phyloP scores from a whole-genome alignment of 1,284 basidiomycete genomes.

The Leccinum subatratum region DNA sequence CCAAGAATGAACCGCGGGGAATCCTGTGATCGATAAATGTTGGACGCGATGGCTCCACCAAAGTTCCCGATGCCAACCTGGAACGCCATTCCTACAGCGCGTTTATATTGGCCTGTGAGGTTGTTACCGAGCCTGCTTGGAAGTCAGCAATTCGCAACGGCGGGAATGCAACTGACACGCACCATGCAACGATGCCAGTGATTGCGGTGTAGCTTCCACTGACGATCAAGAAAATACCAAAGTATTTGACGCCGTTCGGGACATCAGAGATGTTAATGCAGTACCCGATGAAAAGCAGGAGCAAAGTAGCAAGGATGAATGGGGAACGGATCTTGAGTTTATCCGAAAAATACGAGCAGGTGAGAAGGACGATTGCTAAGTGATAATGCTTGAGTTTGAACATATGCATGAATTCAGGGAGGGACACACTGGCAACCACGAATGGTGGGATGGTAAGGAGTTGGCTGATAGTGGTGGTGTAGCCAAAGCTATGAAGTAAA shows the following conservation, averaged over 20 bases:
- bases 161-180: background rate
- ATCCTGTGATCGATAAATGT: constrained; percentile 56
- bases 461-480: constrained; percentile 53
- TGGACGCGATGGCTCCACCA: constrained; percentile 38
- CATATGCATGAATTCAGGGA: background rate
- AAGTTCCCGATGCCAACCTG: constrained; percentile 46
- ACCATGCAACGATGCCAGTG: constrained; percentile 67
- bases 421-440: constrained; percentile 50
- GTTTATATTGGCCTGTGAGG: constrained; percentile 46
- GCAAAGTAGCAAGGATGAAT: constrained; percentile 54
- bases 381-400: background rate
- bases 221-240: constrained; percentile 62
- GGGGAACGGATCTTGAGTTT: constrained; percentile 51
- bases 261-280: constrained; percentile 54
- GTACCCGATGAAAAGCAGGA: constrained; percentile 56
- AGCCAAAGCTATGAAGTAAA: constrained; percentile 46
- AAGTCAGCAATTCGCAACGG: background rate
- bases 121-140: constrained; percentile 43
- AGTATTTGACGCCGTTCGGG: constrained; percentile 51
- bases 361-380: constrained; percentile 48
- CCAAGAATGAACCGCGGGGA: constrained; percentile 58
- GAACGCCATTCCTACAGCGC: constrained; percentile 43
- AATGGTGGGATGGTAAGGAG: constrained; percentile 70
- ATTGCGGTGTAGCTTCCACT: constrained; percentile 57
- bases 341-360: constrained; percentile 59